Base-by-base conservation (phyloP, 306 rosid species). In the Spatholobus suberectus region DNA sequence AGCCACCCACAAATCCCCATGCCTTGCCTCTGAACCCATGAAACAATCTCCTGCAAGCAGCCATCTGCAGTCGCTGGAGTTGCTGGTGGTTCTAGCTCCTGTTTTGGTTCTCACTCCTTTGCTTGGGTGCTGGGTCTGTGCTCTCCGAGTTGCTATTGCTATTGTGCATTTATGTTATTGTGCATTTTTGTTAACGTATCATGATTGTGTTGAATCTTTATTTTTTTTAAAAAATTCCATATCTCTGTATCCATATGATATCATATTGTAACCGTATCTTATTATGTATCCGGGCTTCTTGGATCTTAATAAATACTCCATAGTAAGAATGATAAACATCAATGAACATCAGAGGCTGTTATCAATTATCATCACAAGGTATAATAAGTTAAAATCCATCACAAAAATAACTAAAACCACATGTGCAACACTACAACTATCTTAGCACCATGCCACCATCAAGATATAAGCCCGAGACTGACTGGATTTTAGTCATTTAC, bases 291-390 rank as follows among this genome's bases (percentile, higher is more conserved):
- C 0, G 4, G 40, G 40, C 20, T 62, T 27, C 41, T 29, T 27
- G 43, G 29, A 51, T 54, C 23, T 58, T 21, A 61, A 20, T 10
- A 15, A 49, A 47, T 52, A 37, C 68, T 51, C 8, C 10, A 29
- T 32, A 82, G 70, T 59, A 70, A 80, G 75, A 70, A 80, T 61
- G 55, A 20, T 14, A 75, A 29, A 58, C 10, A 73, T n/a, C 65
- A 76, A 65, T n/a, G 24, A 44, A 66, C 32, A 47, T 57, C 67
- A 34, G 29, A 47, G 59, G 35, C 35, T 40, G 26, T 24, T 34
- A 55, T 34, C 55, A 63, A 57, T 15, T 58, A 43, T 43, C 81
- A 34, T 52, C 84, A 43, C 55, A 14, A 21, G 0, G 51, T 46
- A 67, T 43, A 78, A 17, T 5, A 46, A 44, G 58, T 6, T 46